These are phyloP conservation scores for Penicillium ochrochloron DNA, from an alignment of 495 filamentous ascomycete species.

Conservation along the genomic window DNA sequence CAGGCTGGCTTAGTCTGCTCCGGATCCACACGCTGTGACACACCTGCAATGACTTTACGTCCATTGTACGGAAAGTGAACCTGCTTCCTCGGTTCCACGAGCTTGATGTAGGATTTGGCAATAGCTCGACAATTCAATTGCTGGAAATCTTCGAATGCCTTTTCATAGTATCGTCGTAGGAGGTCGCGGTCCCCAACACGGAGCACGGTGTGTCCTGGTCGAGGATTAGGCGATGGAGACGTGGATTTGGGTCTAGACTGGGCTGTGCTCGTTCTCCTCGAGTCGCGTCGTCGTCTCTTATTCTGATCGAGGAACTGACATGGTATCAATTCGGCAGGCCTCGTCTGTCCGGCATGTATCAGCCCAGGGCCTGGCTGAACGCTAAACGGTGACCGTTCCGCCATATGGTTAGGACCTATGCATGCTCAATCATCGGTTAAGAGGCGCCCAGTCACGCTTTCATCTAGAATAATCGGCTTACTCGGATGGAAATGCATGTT, in stretches of 20 bases:
- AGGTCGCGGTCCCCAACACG: conserved; percentile 60
- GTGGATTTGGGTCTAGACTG: conserved; percentile 28
- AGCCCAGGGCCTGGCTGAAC: conserved; percentile 30
- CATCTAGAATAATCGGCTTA: conserved; percentile 16
- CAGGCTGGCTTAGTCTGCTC: conserved; percentile 65
- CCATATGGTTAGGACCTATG: conserved; percentile 19
- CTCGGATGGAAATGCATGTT: conserved; percentile 25
- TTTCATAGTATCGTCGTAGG: conserved; percentile 66
- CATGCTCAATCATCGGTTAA: conserved; percentile 3
- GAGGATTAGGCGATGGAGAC: conserved; percentile 33
- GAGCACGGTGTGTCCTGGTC: conserved; percentile 44
- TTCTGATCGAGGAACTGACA: conserved; percentile 42
- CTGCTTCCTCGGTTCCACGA: conserved; percentile 86
- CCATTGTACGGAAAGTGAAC: conserved; percentile 78
- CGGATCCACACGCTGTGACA: conserved; percentile 44
- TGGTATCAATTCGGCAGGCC: conserved; percentile 38
- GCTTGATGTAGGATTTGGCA: conserved; percentile 79
- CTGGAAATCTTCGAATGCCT: conserved; percentile 48
- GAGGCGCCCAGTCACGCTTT: neutral
- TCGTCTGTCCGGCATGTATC: conserved; percentile 25
- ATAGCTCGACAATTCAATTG: conserved; percentile 57
- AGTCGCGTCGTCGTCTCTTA: conserved; percentile 38
- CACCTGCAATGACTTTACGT: conserved; percentile 49
- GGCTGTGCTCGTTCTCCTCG: conserved; percentile 24
- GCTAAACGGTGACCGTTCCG: conserved; percentile 20